Evolutionary conservation across 805 yeast genomes (phyloP).

Genomic region (Saccharomycopsis schoenii): DNA sequence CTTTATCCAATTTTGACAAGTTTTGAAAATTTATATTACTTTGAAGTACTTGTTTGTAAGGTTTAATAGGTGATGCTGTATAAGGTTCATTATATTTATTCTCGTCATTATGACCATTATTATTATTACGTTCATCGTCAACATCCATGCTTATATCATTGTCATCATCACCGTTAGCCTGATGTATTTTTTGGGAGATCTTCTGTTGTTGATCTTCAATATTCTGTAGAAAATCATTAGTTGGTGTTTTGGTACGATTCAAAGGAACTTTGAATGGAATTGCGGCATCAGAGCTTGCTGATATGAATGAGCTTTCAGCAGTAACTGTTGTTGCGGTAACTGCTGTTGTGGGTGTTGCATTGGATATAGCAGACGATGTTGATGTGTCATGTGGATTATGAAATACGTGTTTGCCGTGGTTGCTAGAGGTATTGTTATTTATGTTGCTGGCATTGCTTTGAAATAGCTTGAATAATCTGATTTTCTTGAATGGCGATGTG

Average conservation of each 20-base stretch:
- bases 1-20: conserved; percentile 1
- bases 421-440: not conserved
- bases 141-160: not conserved
- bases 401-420: not conserved
- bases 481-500: conserved; percentile 3
- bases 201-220: not conserved
- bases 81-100: not conserved
- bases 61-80: not conserved
- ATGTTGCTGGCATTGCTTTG: not conserved
- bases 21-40: conserved; percentile 3
- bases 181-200: not conserved
- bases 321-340: not conserved
- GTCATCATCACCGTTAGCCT: not conserved
- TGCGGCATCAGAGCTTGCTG: not conserved
- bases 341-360: not conserved
- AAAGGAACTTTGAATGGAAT: not conserved
- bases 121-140: not conserved
- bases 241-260: not conserved
- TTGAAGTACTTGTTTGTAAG: not conserved
- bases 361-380: not conserved
- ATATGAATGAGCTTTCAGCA: not conserved
- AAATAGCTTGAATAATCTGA: conserved; percentile 6
- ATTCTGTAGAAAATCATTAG: not conserved
- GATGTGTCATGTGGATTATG: not conserved
- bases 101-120: not conserved